These are phyloP conservation scores for Penicillium psychrofluorescens DNA, from an alignment of 495 filamentous ascomycete species.

Conservation along the genomic window DNA sequence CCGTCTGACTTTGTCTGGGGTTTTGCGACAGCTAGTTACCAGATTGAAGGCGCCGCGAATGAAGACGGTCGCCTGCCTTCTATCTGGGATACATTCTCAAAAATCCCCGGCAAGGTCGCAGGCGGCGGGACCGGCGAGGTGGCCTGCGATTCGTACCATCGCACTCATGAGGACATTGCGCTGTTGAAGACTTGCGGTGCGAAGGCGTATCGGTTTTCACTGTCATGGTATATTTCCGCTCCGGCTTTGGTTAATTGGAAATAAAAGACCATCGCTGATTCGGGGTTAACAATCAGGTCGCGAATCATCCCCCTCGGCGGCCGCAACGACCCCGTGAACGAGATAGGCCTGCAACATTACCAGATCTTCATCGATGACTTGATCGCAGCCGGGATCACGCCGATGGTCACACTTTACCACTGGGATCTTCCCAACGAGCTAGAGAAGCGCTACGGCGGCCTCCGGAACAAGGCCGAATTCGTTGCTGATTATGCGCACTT, in stretches of 20 bases:
- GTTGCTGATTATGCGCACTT: constrained; percentile 45
- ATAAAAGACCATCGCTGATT: no score
- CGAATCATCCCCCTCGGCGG: constrained; percentile 60
- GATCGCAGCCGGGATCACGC: constrained; percentile 40
- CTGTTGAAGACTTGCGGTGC: constrained; percentile 60
- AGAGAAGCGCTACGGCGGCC: constrained; percentile 43
- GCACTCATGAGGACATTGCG: constrained; percentile 64
- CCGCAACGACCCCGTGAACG: constrained; percentile 39
- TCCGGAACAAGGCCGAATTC: constrained; percentile 46
- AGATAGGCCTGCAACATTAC: constrained; percentile 43
- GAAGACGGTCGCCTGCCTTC: constrained; percentile 65
- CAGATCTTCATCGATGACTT: constrained; percentile 42
- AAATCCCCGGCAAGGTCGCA: constrained; percentile 66
- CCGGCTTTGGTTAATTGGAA: no score
- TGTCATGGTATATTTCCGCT: constrained; percentile 55
- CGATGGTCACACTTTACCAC: constrained; percentile 47
- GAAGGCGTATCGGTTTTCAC: constrained; percentile 65
- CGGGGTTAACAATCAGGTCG: constrained; percentile 36
- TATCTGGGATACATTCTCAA: constrained; percentile 74
- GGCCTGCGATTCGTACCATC: constrained; percentile 72
- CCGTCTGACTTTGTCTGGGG: constrained; percentile 76
- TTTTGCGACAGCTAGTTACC: constrained; percentile 76
- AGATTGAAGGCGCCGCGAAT: constrained; percentile 63
- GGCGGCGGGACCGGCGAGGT: constrained; percentile 60
- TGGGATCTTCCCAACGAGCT: constrained; percentile 49